Base-by-base conservation (phyloP, 129 eudicot species). In the Arctium lappa region DNA sequence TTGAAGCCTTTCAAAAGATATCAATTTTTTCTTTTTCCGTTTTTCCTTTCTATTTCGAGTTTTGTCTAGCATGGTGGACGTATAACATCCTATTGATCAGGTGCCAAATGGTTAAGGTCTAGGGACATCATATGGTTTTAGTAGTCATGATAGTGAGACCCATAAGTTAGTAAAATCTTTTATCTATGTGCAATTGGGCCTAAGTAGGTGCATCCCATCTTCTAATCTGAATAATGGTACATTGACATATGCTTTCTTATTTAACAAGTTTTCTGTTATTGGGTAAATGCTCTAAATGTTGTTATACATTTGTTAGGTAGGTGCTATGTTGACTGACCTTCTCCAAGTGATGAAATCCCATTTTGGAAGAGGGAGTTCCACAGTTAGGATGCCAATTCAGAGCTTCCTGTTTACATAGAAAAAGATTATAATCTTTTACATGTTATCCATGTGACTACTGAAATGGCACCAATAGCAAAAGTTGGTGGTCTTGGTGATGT, bases 401-500 rank as follows among this genome's bases (percentile, higher is more conserved):
- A 87, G 6, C 36, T 39, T 72, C 88, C 91, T 10, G 75, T 31
- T 62, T 38, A 73, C 32, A 74, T 84, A 31, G 86, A 86, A 77
- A 89, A 86, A 86, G 97, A 94, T 84, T 78, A 90, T 15, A 92
- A 90, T 84, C 88, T 79, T 81, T 78, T 90, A 85, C 94, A 94
- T 81, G 84, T 91, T 80, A 86, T 90, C 81, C 98, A 94, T 48
- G 88, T 90, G 70, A 91, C 97, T 18, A 94, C 98, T 76, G 98
- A 94, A 80, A 92, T 94, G 92, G 98, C 97, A 72, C 97, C 98
- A 34, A 85, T 91, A 75, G 98, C 97, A 22, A 94, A 94, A 81
- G 98, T 94, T 53, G 98, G 97, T 69, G 98, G 98, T 71, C 94
- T 94, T 77, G 98, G 97, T 75, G 98, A 94, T 81, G 98, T 94